phyloP scores from a whole-genome alignment of 306 rosid species.

The Delonix regia region DNA sequence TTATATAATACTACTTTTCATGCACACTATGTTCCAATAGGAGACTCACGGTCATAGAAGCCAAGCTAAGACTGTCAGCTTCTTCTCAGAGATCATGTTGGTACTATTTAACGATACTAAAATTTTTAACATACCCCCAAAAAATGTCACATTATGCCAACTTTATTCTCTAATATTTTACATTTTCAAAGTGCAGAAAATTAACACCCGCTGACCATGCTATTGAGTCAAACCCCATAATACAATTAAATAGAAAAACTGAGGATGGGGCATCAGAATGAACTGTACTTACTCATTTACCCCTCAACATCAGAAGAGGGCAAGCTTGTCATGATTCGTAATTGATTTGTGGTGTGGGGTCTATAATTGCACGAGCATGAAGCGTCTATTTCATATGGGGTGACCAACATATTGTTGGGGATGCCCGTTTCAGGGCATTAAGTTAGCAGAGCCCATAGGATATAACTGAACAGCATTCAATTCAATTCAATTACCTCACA shows the following conservation, averaged over 20 bases:
- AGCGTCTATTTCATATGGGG: background rate
- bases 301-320: background rate
- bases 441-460: too few species aligned
- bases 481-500: background rate
- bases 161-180: background rate
- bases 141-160: background rate
- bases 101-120: background rate
- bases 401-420: too few species aligned
- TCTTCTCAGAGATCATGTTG: too few species aligned
- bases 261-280: background rate
- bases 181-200: background rate
- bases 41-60: background rate
- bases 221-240: background rate
- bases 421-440: too few species aligned
- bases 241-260: too few species aligned
- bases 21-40: background rate
- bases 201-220: background rate
- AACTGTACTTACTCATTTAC: background rate
- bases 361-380: background rate
- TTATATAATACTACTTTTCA: too few species aligned
- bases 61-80: background rate
- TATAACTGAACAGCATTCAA: background rate
- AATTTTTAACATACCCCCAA: background rate
- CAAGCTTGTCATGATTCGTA: background rate
- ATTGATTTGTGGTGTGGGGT: background rate